A percentile compares a stretch with the other conserved stretches of the same genome.
Conservation (phyloP, 257 asterid genomes). For the Knoxia roxburghii region DNA sequence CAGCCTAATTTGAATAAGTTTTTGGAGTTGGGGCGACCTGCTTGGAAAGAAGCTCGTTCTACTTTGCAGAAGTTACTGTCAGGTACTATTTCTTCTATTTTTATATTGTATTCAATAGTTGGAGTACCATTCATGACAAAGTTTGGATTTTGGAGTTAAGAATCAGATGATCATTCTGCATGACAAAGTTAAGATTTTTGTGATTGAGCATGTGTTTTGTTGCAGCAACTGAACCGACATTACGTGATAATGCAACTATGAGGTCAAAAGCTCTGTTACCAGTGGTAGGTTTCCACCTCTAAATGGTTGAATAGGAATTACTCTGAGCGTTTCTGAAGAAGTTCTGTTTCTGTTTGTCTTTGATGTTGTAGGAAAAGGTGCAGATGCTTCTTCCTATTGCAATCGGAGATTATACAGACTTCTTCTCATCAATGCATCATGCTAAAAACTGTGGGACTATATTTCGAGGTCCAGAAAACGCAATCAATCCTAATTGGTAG, state of each 20-base stretch:
- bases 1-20: conserved; percentile 85
- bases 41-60: conserved; percentile 95
- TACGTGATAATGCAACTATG: conserved; percentile 66
- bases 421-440: conserved; percentile 90
- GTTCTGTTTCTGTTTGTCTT: conserved; percentile 14
- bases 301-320: conserved; percentile 1
- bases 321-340: not conserved
- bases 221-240: conserved; percentile 67
- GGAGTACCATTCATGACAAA: too few relatives aligned
- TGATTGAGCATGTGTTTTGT: conserved; percentile 7
- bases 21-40: conserved; percentile 78
- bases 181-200: not conserved
- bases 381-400: conserved; percentile 85
- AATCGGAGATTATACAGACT: conserved; percentile 91
- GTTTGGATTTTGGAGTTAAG: not conserved
- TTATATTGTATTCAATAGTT: not conserved
- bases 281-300: conserved; percentile 40
- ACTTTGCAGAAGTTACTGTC: conserved; percentile 82
- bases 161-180: not conserved
- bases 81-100: conserved; percentile 31
- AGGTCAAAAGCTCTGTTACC: conserved; percentile 69
- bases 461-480: conserved; percentile 77
- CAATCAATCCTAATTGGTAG: conserved; percentile 77
- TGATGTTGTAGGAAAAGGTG: conserved; percentile 54
- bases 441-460: conserved; percentile 84